phyloP scores from a whole-genome alignment of 2,329 filamentous ascomycete genomes.

The Fusarium staphyleae region DNA sequence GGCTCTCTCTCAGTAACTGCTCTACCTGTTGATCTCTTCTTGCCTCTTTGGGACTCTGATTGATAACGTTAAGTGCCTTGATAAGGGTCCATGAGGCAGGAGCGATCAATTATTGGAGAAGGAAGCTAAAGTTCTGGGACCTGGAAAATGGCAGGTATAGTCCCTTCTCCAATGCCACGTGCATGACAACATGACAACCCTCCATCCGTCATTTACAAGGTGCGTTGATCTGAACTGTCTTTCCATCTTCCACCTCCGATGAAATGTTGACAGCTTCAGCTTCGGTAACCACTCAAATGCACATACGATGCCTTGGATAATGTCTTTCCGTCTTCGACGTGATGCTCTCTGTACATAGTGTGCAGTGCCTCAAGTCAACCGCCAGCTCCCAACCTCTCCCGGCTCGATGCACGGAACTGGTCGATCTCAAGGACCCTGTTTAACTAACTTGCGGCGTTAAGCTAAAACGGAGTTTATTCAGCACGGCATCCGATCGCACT shows the following conservation, averaged over 20 bases:
- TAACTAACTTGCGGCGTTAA: conserved; percentile 3
- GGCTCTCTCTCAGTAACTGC: too few relatives aligned
- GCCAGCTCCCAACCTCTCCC: neutral
- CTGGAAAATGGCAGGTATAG: neutral
- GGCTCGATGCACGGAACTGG: conserved; percentile 16
- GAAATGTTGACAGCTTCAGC: too few relatives aligned
- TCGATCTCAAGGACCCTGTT: conserved; percentile 21
- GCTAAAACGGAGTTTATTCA: conserved; percentile 25
- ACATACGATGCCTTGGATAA: neutral
- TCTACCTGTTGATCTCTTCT: neutral
- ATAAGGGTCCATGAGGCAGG: conserved; percentile 7
- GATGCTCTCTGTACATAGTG: too few relatives aligned
- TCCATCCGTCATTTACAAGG: neutral
- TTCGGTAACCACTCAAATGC: neutral
- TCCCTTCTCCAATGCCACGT: conserved; percentile 3
- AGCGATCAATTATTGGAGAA: conserved; percentile 15
- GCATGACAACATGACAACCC: conserved; percentile 13
- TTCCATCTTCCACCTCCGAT: too few relatives aligned
- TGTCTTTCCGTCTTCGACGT: neutral
- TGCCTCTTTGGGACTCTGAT: neutral
- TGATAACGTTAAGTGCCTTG: too few relatives aligned
- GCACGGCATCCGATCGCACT: conserved; percentile 35
- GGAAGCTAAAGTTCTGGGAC: neutral
- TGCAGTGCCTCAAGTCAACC: neutral
- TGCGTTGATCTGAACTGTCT: neutral